Evolutionary conservation across 208 protist species (phyloP), one percentile per base, ranked within the genome.

Genomic region (Acanthamoeba rhysodes): DNA sequence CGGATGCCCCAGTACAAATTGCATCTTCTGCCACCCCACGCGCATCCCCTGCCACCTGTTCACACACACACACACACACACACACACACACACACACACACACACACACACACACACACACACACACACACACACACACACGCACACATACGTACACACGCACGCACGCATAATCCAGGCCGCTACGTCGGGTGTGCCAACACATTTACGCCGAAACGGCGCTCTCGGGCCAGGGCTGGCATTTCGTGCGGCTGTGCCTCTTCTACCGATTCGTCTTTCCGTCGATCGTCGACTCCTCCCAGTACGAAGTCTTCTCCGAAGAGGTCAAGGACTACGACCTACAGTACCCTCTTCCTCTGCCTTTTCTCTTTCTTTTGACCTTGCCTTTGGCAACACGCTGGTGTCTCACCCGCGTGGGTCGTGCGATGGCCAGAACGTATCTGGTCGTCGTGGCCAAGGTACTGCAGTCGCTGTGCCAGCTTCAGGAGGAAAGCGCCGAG

Each of bases 221-320:
- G 48, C 16, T 0, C 27, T 34, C 78, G 34, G 10, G 48, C 16
- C 18, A 12, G 16, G 48, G 45, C 24, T 50, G 78, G 78, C 78
- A 85, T 20, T 59, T 85, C 27, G 78, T 85, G 34, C 78, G 78
- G 7, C 48, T 85, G 16, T 62, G 45, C 27, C 14, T 85, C 22
- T 85, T 85, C 78, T 85, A 85, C 24, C 78, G 78, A 5, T 85
- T 59, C 48, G 24, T 85, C 41, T 85, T 85, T n/a, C 78, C 78
- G 14, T 53, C 78, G 0, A 57, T 85, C 41, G 48, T 59, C 24
- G 78, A 57, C 48, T 85, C 78, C 45, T 85, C 78, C 8, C 78
- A 85, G 45, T 85, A 85, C 48, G 34, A 53, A 2, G 78, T 85
- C 22, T 85, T 85, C 48, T 37, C 34, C 27, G 45, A 57, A n/a